A percentile compares a stretch with the other conserved stretches of the same genome.
phyloP scores from a whole-genome alignment of 805 yeast genomes.

The Spathaspora gorwiae region DNA sequence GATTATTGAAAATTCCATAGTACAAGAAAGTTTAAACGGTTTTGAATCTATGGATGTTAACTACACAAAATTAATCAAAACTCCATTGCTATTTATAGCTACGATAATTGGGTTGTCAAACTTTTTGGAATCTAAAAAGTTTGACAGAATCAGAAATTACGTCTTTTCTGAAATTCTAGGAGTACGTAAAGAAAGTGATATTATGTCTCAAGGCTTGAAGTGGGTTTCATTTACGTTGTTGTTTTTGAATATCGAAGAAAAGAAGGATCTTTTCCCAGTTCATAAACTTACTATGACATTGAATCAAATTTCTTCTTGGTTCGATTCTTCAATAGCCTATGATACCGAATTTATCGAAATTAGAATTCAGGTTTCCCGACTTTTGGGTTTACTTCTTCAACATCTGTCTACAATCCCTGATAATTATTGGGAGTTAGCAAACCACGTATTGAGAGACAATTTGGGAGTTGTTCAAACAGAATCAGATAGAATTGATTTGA shows the following conservation, averaged over 20 bases:
- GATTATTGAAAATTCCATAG: slow-evolving; percentile 13
- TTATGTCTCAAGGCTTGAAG: slow-evolving; percentile 39
- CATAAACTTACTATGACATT: slow-evolving; percentile 65
- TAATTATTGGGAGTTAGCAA: slow-evolving; percentile 33
- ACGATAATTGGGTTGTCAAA: slow-evolving; percentile 29
- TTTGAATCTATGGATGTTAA: slow-evolving; percentile 24
- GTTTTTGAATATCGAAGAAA: slow-evolving; percentile 30
- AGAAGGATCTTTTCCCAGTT: slow-evolving; percentile 47
- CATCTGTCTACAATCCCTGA: slow-evolving; percentile 19
- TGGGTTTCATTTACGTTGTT: slow-evolving; percentile 47
- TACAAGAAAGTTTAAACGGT: slow-evolving; percentile 8
- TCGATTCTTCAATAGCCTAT: slow-evolving; percentile 58
- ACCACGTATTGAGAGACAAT: slow-evolving; percentile 40
- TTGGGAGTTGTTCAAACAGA: slow-evolving; percentile 38
- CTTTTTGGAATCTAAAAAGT: slow-evolving; percentile 32
- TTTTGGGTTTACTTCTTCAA: slow-evolving; percentile 28
- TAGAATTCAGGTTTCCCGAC: slow-evolving; percentile 48
- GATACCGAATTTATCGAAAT: slow-evolving; percentile 49
- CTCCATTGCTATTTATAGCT: slow-evolving; percentile 27
- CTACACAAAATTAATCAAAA: slow-evolving; percentile 25
- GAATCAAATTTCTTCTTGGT: slow-evolving; percentile 50
- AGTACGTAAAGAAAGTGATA: slow-evolving; percentile 34
- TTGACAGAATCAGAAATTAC: slow-evolving; percentile 53
- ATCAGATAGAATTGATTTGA: slow-evolving; percentile 38
- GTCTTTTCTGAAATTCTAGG: slow-evolving; percentile 67